Evolutionary conservation across 228 moss, liverwort and hornwort species (phyloP).

Genomic region (Sphagnum fallax): DNA sequence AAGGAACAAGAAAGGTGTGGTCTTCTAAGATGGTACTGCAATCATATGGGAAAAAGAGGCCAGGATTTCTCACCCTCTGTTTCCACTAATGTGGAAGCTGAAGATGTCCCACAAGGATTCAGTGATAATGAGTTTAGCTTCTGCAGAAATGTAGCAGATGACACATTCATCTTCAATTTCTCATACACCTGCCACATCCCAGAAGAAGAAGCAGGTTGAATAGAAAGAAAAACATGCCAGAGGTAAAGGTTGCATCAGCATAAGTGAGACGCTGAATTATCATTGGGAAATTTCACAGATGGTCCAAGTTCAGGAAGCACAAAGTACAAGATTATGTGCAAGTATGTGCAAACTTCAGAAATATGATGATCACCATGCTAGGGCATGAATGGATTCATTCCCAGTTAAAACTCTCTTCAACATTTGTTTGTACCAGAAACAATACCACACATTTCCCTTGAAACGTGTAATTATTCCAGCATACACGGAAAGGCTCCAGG

Average conservation of each 20-base stretch:
- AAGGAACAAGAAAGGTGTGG: no score
- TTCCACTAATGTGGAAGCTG: constrained; percentile 1
- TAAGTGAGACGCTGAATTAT: no score
- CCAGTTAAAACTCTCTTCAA: no score
- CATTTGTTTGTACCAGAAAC: no score
- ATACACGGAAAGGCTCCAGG: no score
- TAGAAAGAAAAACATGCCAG: neutral
- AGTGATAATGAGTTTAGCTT: constrained; percentile 13
- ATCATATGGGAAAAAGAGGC: neutral
- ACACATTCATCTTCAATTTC: constrained; percentile 24
- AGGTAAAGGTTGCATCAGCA: neutral
- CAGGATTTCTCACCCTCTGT: constrained; percentile 9
- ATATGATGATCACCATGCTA: neutral
- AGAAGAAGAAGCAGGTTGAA: neutral
- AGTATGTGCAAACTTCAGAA: neutral
- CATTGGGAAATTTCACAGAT: no score
- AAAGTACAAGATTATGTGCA: neutral
- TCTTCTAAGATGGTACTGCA: neutral
- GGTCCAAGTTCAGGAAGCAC: no score
- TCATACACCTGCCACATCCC: constrained; percentile 18
- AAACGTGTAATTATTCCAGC: no score
- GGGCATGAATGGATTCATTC: no score
- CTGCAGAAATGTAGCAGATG: constrained; percentile 24
- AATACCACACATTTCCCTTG: no score
- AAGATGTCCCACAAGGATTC: neutral